Evolutionary conservation across 805 yeast genomes (phyloP).

Genomic region (Schizosaccharomyces octosporus): DNA sequence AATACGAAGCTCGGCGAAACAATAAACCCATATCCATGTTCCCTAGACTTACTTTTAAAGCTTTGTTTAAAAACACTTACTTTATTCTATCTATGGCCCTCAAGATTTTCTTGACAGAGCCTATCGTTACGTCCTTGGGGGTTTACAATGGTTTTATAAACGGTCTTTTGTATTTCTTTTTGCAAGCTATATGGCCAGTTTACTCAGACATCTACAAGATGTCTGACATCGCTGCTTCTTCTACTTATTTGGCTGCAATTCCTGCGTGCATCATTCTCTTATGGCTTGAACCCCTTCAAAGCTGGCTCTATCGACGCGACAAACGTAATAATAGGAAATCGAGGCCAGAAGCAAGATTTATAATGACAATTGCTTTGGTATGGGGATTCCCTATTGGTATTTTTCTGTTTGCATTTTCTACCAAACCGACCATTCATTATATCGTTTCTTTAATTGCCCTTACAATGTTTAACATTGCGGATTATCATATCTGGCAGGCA

Average conservation of each 20-base stretch:
- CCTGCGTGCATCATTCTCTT: constrained; percentile 43
- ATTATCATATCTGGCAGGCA: background rate
- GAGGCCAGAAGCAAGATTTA: constrained; percentile 1
- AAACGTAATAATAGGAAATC: background rate
- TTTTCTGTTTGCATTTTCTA: background rate
- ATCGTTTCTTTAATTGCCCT: background rate
- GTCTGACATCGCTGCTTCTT: constrained; percentile 35
- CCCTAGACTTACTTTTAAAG: background rate
- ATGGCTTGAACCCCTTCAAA: constrained; percentile 14
- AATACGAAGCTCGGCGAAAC: background rate
- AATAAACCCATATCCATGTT: background rate
- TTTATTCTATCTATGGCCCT: constrained; percentile 9
- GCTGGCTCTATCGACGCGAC: background rate
- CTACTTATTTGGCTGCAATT: constrained; percentile 51
- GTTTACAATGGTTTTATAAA: constrained; percentile 18
- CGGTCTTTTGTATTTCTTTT: constrained; percentile 29
- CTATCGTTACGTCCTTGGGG: constrained; percentile 16
- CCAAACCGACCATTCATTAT: background rate
- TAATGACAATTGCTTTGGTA: background rate
- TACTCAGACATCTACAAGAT: constrained; percentile 36
- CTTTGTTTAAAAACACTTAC: background rate
- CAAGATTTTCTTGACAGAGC: constrained; percentile 15
- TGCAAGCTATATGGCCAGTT: constrained; percentile 52
- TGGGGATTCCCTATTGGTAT: background rate
- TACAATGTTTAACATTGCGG: background rate